Base-by-base conservation (phyloP, 257 asterid species). In the Nicotiana noctiflora region DNA sequence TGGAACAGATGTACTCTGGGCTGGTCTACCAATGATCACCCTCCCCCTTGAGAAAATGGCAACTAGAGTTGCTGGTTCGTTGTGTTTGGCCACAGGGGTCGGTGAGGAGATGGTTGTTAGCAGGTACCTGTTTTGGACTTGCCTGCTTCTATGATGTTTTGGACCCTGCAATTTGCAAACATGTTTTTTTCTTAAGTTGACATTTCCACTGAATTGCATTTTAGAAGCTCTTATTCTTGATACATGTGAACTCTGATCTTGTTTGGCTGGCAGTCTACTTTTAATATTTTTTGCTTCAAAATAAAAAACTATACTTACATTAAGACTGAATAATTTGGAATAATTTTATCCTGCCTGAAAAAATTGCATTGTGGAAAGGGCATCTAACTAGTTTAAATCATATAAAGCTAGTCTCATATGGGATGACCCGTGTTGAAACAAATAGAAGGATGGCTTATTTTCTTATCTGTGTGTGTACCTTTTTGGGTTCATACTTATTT, bases 31-130 rank as follows among this genome's bases (percentile, higher is more conserved):
- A 6, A 91, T 96, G 95, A 70, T 96, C 76, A 96, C 98, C 68
- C 97, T 96, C 81, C 97, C 99, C 74, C 97, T 96, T 15, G 98
- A 96, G 95, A 96, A 96, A 86, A 96, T 96, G 99, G 99, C 99
- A n/a, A 96, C 99, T 44, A 88, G 99, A 85, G 99, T 96, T 75
- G 99, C 99, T 84, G 99, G 98, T 83, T 96, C 99, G 68, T 87
- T 96, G 87, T 94, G 98, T 85, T 89, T 96, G 90, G 99, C 99
- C 70, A 94, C 99, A 19, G 99, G 97, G 81, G 88, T 94, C 60
- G 99, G 99, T 60, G 97, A 92, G 75, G 97, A 94, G 88, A 96
- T 96, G 99, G 93, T 96, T 81, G 99, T 94, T 83, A 83, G 82
- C 79, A 92, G 95, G 99, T 92, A 82, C 17, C 85, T 78, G 64